Percentiles rank a stretch among this genome's conserved stretches.
These are phyloP conservation scores for Hortiboletus campestris DNA, from an alignment of 768 basidiomycete genomes.

Conservation along the genomic window DNA sequence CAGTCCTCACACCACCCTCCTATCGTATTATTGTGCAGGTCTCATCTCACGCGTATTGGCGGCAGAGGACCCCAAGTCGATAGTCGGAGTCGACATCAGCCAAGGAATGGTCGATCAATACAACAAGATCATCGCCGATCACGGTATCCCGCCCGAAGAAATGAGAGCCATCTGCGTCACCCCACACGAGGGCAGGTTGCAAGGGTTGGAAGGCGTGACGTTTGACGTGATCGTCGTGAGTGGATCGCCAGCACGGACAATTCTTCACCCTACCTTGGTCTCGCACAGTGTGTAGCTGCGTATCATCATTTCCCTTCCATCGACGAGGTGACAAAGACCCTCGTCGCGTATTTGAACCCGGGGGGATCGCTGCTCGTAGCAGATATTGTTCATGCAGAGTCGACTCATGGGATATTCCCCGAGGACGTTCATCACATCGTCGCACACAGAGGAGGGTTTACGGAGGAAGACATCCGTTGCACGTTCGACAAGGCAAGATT, in stretches of 20 bases:
- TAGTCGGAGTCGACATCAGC: slow-evolving; percentile 77
- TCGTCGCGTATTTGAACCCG: slow-evolving; percentile 59
- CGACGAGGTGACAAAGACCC: slow-evolving; percentile 46
- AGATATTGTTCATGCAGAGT: slow-evolving; percentile 44
- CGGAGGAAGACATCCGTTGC: slow-evolving; percentile 44
- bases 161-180: slow-evolving; percentile 57
- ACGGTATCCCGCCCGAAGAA: slow-evolving; percentile 62
- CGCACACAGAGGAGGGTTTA: slow-evolving; percentile 54
- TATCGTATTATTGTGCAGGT: slow-evolving; percentile 39
- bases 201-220: slow-evolving; percentile 49
- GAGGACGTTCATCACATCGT: slow-evolving; percentile 45
- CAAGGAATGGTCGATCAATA: slow-evolving; percentile 66
- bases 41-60: slow-evolving; percentile 60
- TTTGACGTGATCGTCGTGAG: slow-evolving; percentile 75
- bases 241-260: background rate
- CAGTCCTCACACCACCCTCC: background rate
- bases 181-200: slow-evolving; percentile 47
- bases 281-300: slow-evolving; percentile 53
- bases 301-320: slow-evolving; percentile 64
- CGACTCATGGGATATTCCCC: slow-evolving; percentile 27
- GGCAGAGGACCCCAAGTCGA: slow-evolving; percentile 54
- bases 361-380: slow-evolving; percentile 58
- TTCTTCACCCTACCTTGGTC: background rate
- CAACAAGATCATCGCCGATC: slow-evolving; percentile 54
- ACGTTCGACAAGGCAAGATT: slow-evolving; percentile 57